A percentile compares a stretch with the other conserved stretches of the same genome.
Conservation (phyloP, 1,284 basidiomycete species). For the Austroboletus niveus region DNA sequence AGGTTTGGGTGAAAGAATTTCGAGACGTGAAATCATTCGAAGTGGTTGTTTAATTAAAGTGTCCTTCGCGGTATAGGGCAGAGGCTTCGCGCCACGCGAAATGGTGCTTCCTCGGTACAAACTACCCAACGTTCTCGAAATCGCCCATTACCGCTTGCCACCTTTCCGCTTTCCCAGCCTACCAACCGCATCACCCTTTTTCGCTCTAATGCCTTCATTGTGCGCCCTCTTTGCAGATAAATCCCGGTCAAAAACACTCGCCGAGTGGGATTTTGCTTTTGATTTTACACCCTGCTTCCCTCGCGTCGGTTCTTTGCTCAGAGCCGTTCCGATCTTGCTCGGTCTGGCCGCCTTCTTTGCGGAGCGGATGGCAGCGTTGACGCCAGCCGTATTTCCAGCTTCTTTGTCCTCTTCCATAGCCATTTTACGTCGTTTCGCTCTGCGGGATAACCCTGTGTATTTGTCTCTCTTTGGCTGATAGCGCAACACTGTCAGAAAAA, state of each 20-base stretch:
- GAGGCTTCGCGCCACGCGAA: slow-evolving; percentile 28
- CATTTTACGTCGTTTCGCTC: slow-evolving; percentile 82
- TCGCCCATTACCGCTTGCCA: slow-evolving; percentile 37
- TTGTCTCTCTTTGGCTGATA: slow-evolving; percentile 77
- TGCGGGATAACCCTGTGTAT: slow-evolving; percentile 81
- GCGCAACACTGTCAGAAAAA: slow-evolving; percentile 6
- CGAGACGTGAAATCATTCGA: slow-evolving; percentile 15
- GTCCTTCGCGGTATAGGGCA: slow-evolving; percentile 19
- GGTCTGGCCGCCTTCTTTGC: slow-evolving; percentile 79
- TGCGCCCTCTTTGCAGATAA: slow-evolving; percentile 34
- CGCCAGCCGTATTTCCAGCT: slow-evolving; percentile 49
- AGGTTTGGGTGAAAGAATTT: slow-evolving; percentile 6
- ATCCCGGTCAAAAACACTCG: slow-evolving; percentile 42
- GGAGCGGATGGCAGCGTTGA: slow-evolving; percentile 75
- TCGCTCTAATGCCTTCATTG: slow-evolving; percentile 47
- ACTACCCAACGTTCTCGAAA: neutral
- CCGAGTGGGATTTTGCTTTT: slow-evolving; percentile 23
- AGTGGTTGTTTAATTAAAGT: slow-evolving; percentile 22
- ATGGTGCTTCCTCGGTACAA: slow-evolving; percentile 18
- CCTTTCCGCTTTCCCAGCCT: slow-evolving; percentile 49
- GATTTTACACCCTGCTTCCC: slow-evolving; percentile 17
- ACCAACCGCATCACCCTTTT: slow-evolving; percentile 46
- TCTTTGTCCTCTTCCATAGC: slow-evolving; percentile 78
- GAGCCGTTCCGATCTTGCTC: slow-evolving; percentile 37
- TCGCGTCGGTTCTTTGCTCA: slow-evolving; percentile 14